These are phyloP conservation scores for Hibiscus mutabilis DNA, from an alignment of 345 rosid genomes.

Conservation along the genomic window DNA sequence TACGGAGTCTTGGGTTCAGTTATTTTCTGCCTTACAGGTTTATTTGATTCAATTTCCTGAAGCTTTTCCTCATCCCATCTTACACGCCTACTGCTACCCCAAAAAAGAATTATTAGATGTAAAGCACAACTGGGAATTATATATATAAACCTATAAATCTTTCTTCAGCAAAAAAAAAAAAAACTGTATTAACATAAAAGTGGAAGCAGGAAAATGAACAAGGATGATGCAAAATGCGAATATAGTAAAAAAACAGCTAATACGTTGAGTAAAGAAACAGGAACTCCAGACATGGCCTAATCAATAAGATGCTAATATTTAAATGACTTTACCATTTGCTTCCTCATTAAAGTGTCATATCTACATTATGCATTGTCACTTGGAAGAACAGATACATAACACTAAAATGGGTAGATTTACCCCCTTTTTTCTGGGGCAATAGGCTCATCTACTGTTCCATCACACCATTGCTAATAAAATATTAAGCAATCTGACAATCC, in stretches of 20 bases:
- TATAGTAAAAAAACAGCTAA: neutral
- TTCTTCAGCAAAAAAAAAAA: neutral
- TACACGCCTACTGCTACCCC: slow-evolving; percentile 53
- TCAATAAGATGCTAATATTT: neutral
- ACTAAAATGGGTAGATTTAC: neutral
- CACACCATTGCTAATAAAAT: neutral
- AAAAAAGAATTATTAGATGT: slow-evolving; percentile 12
- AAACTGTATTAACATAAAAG: neutral
- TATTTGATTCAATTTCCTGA: slow-evolving; percentile 89
- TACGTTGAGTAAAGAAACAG: neutral
- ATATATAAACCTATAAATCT: neutral
- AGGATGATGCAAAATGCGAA: neutral
- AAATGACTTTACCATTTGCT: neutral
- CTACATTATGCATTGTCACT: neutral
- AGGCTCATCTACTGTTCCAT: neutral
- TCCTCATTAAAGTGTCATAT: neutral
- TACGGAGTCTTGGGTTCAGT: slow-evolving; percentile 99
- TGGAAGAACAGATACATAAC: neutral
- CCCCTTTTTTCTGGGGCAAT: neutral
- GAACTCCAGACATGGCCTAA: neutral
- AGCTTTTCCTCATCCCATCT: slow-evolving; percentile 84
- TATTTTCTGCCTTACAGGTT: slow-evolving; percentile 94
- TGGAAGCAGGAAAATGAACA: neutral
- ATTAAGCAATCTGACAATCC: neutral
- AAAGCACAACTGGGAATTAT: neutral